These are phyloP conservation scores for Cladophialophora bantiana DNA, from an alignment of 2,329 filamentous ascomycete species.

Conservation along the genomic window DNA sequence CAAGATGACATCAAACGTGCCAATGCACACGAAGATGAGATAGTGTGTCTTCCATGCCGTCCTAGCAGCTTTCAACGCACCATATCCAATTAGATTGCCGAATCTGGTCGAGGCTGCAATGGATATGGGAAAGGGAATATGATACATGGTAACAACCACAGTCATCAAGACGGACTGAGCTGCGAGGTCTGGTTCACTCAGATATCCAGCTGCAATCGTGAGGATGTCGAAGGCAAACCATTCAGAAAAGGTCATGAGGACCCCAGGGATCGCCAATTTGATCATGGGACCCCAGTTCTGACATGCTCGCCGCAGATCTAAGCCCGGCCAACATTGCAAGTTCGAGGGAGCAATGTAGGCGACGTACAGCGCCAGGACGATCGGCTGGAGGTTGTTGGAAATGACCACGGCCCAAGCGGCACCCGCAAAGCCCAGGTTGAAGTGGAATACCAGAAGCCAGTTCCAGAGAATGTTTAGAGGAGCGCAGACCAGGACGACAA, in stretches of 20 bases:
- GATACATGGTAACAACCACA: conserved; percentile 80
- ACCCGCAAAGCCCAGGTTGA: conserved; percentile 70
- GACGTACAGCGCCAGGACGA: conserved; percentile 71
- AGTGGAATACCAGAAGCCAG: conserved; percentile 71
- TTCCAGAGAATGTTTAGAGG: conserved; percentile 76
- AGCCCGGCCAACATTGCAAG: conserved; percentile 74
- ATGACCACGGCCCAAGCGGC: conserved; percentile 73
- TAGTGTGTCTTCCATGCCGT: conserved; percentile 74
- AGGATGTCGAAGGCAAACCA: conserved; percentile 85
- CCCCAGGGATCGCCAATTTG: conserved; percentile 76
- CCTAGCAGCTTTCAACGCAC: conserved; percentile 74
- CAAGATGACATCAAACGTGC: conserved; percentile 72
- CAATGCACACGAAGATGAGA: conserved; percentile 66
- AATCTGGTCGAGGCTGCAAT: conserved; percentile 82
- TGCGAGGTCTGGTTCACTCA: conserved; percentile 74
- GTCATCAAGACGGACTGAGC: conserved; percentile 80
- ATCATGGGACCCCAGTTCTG: conserved; percentile 78
- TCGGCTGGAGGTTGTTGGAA: conserved; percentile 71
- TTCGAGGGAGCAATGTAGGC: conserved; percentile 64
- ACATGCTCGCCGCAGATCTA: conserved; percentile 66
- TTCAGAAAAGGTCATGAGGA: conserved; percentile 85
- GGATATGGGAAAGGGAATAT: conserved; percentile 82
- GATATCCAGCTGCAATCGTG: conserved; percentile 73
- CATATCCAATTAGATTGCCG: conserved; percentile 83
- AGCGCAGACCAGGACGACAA: conserved; percentile 77